A percentile compares a stretch with the other conserved stretches of the same genome.
Evolutionary conservation across 345 rosid species (phyloP).

Genomic region (Eucalyptus rudis): DNA sequence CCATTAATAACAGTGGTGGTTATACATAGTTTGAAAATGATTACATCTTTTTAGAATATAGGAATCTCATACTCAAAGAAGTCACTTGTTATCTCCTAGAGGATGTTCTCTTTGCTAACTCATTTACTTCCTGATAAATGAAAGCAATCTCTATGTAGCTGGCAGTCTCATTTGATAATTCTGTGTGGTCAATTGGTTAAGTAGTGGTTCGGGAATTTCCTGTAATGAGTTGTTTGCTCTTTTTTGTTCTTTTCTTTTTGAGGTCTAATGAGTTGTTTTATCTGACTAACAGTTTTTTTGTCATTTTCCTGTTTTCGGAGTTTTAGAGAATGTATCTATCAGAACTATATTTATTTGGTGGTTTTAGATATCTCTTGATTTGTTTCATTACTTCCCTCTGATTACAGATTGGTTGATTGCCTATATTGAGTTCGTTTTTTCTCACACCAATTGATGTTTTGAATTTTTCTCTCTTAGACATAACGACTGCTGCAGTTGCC

Average conservation of each 20-base stretch:
- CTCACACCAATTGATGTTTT: neutral
- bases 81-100: neutral
- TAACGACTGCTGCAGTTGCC: slow-evolving; percentile 69
- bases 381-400: neutral
- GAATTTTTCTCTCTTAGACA: slow-evolving; percentile 31
- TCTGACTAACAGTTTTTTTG: neutral
- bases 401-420: neutral
- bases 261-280: neutral
- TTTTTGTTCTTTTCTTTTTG: neutral
- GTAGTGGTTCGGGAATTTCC: neutral
- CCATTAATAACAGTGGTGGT: neutral
- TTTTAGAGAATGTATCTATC: neutral
- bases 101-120: neutral
- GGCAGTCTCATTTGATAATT: neutral
- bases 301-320: neutral
- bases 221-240: neutral
- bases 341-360: neutral
- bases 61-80: neutral
- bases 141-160: neutral
- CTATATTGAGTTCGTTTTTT: neutral
- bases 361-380: neutral
- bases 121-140: neutral
- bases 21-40: neutral
- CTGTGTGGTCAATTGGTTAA: neutral
- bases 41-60: neutral